These are phyloP conservation scores for Herpetomonas samuelpessoai DNA, from an alignment of 208 protist genomes.

Conservation along the genomic window DNA sequence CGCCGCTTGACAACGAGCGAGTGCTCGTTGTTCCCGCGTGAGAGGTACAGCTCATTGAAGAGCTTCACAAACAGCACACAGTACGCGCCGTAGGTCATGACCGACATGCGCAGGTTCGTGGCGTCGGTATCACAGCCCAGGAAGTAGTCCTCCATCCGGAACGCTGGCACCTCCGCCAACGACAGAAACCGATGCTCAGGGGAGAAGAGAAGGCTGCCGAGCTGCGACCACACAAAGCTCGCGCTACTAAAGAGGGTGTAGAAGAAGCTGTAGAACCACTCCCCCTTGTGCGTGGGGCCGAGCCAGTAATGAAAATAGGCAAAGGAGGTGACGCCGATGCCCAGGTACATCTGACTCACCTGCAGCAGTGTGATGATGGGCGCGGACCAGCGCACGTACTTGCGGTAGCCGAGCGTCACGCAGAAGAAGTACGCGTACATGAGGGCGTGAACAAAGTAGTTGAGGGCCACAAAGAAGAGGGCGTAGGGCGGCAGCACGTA, in stretches of 20 bases:
- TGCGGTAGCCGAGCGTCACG: conserved; percentile 41
- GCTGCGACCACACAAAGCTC: conserved; percentile 4
- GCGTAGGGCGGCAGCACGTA: conserved; percentile 35
- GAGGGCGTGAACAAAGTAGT: conserved; percentile 91
- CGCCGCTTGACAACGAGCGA: conserved; percentile 20
- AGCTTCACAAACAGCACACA: conserved; percentile 74
- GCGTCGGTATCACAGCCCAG: conserved; percentile 32
- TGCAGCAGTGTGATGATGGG: conserved; percentile 47
- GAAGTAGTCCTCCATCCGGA: conserved; percentile 3
- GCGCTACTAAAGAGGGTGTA: conserved; percentile 5
- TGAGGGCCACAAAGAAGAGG: conserved; percentile 90
- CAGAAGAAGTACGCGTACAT: conserved; percentile 96
- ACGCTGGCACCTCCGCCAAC: neutral
- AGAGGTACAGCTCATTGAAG: conserved; percentile 45
- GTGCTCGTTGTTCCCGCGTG: conserved; percentile 19
- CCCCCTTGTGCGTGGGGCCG: conserved; percentile 8
- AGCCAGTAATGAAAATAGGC: conserved; percentile 36
- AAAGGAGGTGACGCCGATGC: conserved; percentile 49
- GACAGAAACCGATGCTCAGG: neutral
- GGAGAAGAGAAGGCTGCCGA: conserved; percentile 7
- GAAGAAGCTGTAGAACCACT: conserved; percentile 15
- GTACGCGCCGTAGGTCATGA: conserved; percentile 82
- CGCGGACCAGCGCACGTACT: conserved; percentile 47
- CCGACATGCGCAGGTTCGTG: conserved; percentile 33
- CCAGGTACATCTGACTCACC: conserved; percentile 75